Evolutionary conservation across 1,284 basidiomycete genomes (phyloP).

Genomic region (Irpex rosettiformis): DNA sequence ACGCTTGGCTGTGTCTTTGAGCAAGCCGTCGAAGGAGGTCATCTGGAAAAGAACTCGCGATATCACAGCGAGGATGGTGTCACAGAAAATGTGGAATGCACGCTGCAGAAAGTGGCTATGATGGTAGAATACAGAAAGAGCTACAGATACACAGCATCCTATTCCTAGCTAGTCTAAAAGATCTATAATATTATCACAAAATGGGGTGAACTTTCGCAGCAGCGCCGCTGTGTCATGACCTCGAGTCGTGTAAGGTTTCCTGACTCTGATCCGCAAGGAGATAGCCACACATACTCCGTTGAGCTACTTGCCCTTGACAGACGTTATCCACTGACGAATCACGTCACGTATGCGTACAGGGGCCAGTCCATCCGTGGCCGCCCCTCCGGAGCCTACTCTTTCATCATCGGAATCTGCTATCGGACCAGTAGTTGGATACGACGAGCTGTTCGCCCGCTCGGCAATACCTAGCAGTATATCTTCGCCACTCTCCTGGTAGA

Average conservation of each 20-base stretch:
- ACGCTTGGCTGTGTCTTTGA: not conserved
- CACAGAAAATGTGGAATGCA: not conserved
- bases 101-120: not conserved
- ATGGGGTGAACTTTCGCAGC: not conserved
- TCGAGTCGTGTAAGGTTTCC: not conserved
- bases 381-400: not conserved
- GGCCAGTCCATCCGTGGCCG: constrained; percentile 3
- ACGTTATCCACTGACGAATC: constrained; percentile 14
- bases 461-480: constrained; percentile 48
- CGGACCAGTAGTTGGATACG: not conserved
- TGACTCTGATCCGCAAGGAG: not conserved
- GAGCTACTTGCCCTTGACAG: not conserved
- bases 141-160: constrained; percentile 11
- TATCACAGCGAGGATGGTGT: not conserved
- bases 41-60: not conserved
- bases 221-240: not conserved
- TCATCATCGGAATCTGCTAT: constrained; percentile 12
- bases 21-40: not conserved
- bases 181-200: not conserved
- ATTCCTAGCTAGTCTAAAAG: too few relatives aligned
- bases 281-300: not conserved
- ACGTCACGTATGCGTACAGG: constrained; percentile 14
- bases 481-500: constrained; percentile 50
- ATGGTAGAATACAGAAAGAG: constrained; percentile 4
- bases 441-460: constrained; percentile 23